These are phyloP conservation scores for Heliamphora pulchella DNA, from an alignment of 179 eudicot species.

Conservation along the genomic window DNA sequence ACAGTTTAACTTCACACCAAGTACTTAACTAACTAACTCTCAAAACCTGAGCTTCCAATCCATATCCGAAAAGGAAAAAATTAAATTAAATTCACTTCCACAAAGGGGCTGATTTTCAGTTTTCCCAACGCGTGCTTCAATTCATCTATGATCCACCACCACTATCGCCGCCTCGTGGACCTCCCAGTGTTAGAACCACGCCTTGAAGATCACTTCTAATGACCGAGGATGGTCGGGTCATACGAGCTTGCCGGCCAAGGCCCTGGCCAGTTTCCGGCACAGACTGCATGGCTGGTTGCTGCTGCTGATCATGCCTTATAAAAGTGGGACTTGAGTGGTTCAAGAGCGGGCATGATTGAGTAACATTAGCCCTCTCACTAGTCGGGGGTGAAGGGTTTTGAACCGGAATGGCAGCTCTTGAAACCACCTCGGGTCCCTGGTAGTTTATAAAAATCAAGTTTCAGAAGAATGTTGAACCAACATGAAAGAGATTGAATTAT, in stretches of 20 bases:
- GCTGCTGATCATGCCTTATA: conserved; percentile 20
- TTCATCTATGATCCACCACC: conserved; percentile 18
- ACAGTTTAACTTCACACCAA: background rate
- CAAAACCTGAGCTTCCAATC: conserved; percentile 4
- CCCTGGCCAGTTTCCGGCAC: conserved; percentile 18
- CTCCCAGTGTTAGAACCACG: conserved; percentile 61
- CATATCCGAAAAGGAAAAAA: background rate
- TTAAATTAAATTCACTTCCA: background rate
- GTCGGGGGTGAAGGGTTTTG: conserved; percentile 21
- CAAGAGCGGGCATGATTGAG: conserved; percentile 17
- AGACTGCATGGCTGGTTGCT: background rate
- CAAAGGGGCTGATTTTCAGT: background rate
- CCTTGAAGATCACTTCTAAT: conserved; percentile 61
- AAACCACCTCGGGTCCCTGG: conserved; percentile 44
- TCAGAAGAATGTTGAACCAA: background rate
- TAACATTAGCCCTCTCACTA: conserved; percentile 18
- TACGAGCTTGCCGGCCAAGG: conserved; percentile 16
- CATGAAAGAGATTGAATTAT: background rate
- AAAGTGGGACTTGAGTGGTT: conserved; percentile 14
- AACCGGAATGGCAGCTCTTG: conserved; percentile 27
- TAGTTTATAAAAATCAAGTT: background rate
- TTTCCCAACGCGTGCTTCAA: background rate
- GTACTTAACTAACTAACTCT: background rate
- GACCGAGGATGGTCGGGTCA: conserved; percentile 21
- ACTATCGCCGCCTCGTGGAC: conserved; percentile 38